Percentiles rank a stretch among this genome's conserved stretches.
These are phyloP conservation scores for Coleophoma crateriformis DNA, from an alignment of 2,329 filamentous ascomycete species.

Conservation along the genomic window DNA sequence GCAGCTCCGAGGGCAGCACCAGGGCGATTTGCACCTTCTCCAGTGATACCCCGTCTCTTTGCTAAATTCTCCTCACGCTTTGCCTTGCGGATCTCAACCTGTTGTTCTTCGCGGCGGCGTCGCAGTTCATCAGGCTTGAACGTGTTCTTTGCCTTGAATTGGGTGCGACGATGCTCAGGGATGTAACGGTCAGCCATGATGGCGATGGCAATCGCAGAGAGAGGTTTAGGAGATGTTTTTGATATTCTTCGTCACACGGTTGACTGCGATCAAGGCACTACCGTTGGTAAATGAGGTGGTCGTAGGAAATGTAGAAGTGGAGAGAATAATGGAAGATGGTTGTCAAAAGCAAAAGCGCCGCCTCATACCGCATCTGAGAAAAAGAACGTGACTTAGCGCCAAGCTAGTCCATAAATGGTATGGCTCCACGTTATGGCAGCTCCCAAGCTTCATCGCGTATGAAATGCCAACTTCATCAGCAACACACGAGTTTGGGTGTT, in stretches of 20 bases:
- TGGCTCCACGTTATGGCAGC: not conserved
- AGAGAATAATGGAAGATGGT: not conserved
- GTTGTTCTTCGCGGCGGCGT: slow-evolving; percentile 96
- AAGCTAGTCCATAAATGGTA: not conserved
- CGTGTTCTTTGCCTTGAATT: slow-evolving; percentile 99
- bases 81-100: slow-evolving; percentile 97
- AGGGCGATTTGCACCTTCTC: slow-evolving; percentile 62
- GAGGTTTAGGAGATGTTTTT: not conserved
- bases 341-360: not conserved
- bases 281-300: not conserved
- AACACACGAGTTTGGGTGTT: no score
- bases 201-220: slow-evolving; percentile 10
- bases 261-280: not conserved
- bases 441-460: no score
- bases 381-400: not conserved
- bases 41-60: slow-evolving; percentile 91
- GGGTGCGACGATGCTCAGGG: slow-evolving; percentile 96
- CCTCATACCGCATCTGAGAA: not conserved
- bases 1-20: slow-evolving; percentile 81
- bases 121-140: slow-evolving; percentile 99
- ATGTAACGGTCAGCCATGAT: slow-evolving; percentile 97
- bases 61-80: slow-evolving; percentile 99
- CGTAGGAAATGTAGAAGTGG: not conserved
- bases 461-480: no score
- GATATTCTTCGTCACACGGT: not conserved